Evolutionary conservation across 139 green algal genomes (phyloP).

Genomic region (Desmodesmus armatus): DNA sequence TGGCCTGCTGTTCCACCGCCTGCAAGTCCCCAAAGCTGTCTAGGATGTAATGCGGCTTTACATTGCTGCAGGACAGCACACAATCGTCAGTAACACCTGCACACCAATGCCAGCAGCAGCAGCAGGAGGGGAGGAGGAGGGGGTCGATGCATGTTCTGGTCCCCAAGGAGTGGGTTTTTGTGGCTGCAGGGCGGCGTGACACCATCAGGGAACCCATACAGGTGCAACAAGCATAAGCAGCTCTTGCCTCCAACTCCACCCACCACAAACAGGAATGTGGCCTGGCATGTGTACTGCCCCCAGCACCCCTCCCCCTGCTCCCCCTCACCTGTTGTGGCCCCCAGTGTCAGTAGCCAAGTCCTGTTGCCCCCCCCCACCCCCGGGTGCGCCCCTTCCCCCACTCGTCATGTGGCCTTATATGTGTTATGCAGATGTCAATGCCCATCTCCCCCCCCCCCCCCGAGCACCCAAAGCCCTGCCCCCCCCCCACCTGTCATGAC

Average conservation of each 20-base stretch:
- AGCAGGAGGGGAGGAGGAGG: background rate
- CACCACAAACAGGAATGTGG: background rate
- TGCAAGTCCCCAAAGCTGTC: constrained; percentile 34
- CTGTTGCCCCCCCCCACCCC: too few species aligned
- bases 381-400: background rate
- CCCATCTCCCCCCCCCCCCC: background rate
- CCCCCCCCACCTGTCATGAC: constrained; percentile 40
- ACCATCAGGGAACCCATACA: too few species aligned
- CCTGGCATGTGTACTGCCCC: background rate
- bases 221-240: too few species aligned
- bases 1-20: background rate
- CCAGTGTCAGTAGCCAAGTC: background rate
- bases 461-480: background rate
- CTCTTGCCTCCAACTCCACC: background rate
- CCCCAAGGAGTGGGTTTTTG: too few species aligned
- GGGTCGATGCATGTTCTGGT: background rate
- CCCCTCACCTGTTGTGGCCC: background rate
- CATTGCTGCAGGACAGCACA: background rate
- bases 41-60: constrained; percentile 21
- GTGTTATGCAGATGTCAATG: background rate
- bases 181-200: too few species aligned
- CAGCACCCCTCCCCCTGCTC: background rate
- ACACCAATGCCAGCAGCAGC: background rate
- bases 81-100: constrained; percentile 25
- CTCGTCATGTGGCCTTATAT: too few species aligned